These are phyloP conservation scores for Ceratopteris richardii DNA, from an alignment of 75 land plant genomes.

Conservation along the genomic window DNA sequence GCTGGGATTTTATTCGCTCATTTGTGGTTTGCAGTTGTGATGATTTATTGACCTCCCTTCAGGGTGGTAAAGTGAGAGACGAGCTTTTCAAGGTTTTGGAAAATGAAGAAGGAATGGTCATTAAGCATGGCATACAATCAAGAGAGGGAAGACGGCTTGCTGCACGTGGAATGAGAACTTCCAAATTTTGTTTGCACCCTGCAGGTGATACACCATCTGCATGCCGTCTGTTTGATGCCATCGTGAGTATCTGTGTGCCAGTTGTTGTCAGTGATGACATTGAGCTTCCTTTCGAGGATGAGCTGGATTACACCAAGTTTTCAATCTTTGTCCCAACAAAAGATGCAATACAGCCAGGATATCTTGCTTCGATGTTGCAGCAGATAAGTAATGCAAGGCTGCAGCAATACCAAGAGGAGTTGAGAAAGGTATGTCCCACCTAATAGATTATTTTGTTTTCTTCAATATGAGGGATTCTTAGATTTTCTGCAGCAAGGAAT, in stretches of 20 bases:
- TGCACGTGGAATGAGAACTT: constrained; percentile 78
- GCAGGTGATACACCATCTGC: constrained; percentile 97
- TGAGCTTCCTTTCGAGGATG: constrained; percentile 88
- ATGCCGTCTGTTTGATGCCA: constrained; percentile 86
- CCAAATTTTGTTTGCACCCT: constrained; percentile 87
- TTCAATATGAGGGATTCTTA: too few relatives aligned
- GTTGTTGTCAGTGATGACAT: constrained; percentile 84
- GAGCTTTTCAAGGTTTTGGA: constrained; percentile 68
- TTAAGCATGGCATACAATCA: constrained; percentile 77
- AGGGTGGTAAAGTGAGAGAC: constrained; percentile 90
- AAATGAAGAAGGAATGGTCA: constrained; percentile 53
- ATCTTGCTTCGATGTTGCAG: constrained; percentile 35
- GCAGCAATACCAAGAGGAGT: constrained; percentile 41
- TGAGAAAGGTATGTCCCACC: constrained; percentile 31
- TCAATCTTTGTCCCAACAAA: constrained; percentile 59
- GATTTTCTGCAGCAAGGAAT: too few relatives aligned
- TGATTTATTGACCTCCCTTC: constrained; percentile 5
- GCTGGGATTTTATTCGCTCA: neutral
- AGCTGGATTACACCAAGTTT: constrained; percentile 65
- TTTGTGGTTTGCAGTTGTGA: constrained; percentile 4
- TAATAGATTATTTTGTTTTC: too few relatives aligned
- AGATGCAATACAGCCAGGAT: constrained; percentile 53
- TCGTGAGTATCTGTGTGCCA: constrained; percentile 81
- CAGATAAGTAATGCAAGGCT: constrained; percentile 31
- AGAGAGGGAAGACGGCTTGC: constrained; percentile 65